Base-by-base conservation (phyloP, 1,284 basidiomycete species). In the Heterobasidion irregulare region DNA sequence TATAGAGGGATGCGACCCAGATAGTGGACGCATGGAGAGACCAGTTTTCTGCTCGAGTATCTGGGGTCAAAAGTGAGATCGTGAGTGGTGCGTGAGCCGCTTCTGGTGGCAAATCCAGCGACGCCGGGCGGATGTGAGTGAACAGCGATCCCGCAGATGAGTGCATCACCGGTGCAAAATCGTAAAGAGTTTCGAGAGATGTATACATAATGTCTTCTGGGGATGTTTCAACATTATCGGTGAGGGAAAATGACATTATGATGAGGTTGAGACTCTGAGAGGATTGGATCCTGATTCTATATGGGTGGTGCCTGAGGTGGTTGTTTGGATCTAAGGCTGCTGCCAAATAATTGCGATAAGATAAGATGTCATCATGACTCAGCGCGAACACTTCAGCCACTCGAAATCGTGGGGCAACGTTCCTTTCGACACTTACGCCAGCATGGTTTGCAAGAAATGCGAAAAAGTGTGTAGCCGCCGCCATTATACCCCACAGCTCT, bases 401-500 rank as follows among this genome's bases (percentile, higher is more conserved):
- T 41, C 38, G 38, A 15, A 41, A 8, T 15, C 15, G 8, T 2
- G 18, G 18, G 18, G 18, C 18, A 18, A 18, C 18, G 18, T 18
- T 12, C 38, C 38, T 12, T 41, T 7, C n/a, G n/a, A 12, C 38
- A 8, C 38, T 5, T 7, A 41, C 38, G 38, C 12, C 59, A 64
- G 63, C 70, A 89, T 90, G 87, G 87, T 90, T 60, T 90, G 87
- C 73, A 76, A 75, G 68, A 83, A 80, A 70, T 90, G 87, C 70
- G 87, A 89, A 72, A 74, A 77, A 70, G 87, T 81, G 57, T 54
- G 75, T 63, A 6, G 9, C 43, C 26, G 49, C 10, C 8, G 18
- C 18, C 2, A 18, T 18, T 45, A 8, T 47, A n/a, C n/a, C 1
- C 1, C 41, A 26, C 41, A 49, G 19, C 18, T 19, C 38, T 15